These are phyloP conservation scores for Lycium barbarum DNA, from an alignment of 257 asterid species.

Conservation along the genomic window DNA sequence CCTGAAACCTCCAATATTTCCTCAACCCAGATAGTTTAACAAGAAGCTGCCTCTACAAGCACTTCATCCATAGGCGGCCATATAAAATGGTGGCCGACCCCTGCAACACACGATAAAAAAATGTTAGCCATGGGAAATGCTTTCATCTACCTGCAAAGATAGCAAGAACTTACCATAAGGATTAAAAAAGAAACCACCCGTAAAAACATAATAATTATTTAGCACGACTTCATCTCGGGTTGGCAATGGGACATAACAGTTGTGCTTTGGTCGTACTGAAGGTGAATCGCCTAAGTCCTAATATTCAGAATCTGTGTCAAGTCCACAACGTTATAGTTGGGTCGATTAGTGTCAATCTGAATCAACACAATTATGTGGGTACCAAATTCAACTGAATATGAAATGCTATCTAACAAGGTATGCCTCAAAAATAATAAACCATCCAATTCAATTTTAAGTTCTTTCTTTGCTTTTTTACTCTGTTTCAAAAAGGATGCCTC, in stretches of 20 bases:
- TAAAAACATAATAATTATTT: too few relatives aligned
- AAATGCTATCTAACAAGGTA: neutral
- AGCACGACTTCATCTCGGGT: too few relatives aligned
- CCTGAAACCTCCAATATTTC: neutral
- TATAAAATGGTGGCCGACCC: too few relatives aligned
- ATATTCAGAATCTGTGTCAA: too few relatives aligned
- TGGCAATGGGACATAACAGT: too few relatives aligned
- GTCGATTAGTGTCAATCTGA: neutral
- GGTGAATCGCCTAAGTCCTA: too few relatives aligned
- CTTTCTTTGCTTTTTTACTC: too few relatives aligned
- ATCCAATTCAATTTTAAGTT: neutral
- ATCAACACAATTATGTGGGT: neutral
- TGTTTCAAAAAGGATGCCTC: neutral
- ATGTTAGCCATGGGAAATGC: neutral
- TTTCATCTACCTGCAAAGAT: neutral
- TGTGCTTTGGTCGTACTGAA: too few relatives aligned
- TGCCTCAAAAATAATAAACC: neutral
- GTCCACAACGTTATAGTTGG: too few relatives aligned
- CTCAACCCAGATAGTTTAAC: neutral
- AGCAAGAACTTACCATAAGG: too few relatives aligned
- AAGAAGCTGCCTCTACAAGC: neutral
- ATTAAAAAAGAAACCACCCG: too few relatives aligned
- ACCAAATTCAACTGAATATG: neutral
- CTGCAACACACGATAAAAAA: neutral
- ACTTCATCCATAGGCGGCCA: neutral